These are phyloP conservation scores for Entomortierella chlamydospora DNA, from an alignment of 192 early-diverging fungal species.

Conservation along the genomic window DNA sequence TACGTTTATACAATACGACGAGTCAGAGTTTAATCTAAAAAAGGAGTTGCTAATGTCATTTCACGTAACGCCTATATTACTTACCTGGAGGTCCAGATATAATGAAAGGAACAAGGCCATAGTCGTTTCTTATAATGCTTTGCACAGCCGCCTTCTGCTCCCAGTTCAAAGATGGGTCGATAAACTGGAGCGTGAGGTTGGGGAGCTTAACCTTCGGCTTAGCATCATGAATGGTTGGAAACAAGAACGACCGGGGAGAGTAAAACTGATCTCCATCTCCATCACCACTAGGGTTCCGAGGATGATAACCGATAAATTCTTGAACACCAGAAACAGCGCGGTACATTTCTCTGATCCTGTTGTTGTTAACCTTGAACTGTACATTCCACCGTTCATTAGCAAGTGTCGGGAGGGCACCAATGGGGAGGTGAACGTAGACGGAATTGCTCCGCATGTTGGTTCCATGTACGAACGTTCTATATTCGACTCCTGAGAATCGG, in stretches of 20 bases:
- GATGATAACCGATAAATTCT: constrained; percentile 51
- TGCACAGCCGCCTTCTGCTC: constrained; percentile 49
- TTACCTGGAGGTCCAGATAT: constrained; percentile 52
- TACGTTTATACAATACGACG: background rate
- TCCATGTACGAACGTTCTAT: constrained; percentile 44
- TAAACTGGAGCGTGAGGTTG: constrained; percentile 36
- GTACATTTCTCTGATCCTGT: constrained; percentile 44
- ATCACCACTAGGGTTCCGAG: constrained; percentile 32
- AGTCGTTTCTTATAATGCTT: constrained; percentile 49
- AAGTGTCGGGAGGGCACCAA: constrained; percentile 38
- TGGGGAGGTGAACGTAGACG: constrained; percentile 49
- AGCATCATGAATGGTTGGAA: constrained; percentile 45
- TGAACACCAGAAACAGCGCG: constrained; percentile 48
- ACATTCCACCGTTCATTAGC: constrained; percentile 46
- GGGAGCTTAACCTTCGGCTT: constrained; percentile 27
- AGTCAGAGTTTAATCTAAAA: background rate
- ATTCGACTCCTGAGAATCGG: constrained; percentile 34
- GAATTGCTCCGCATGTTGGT: constrained; percentile 47
- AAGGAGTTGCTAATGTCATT: background rate
- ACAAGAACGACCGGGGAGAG: constrained; percentile 39
- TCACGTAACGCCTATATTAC: background rate
- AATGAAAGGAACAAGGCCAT: constrained; percentile 45
- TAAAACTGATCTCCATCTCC: constrained; percentile 25
- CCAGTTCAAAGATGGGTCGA: constrained; percentile 45
- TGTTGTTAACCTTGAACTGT: constrained; percentile 47